A percentile compares a stretch with the other conserved stretches of the same genome.
These are phyloP conservation scores for Jatropha curcas DNA, from an alignment of 345 rosid genomes.

Conservation along the genomic window DNA sequence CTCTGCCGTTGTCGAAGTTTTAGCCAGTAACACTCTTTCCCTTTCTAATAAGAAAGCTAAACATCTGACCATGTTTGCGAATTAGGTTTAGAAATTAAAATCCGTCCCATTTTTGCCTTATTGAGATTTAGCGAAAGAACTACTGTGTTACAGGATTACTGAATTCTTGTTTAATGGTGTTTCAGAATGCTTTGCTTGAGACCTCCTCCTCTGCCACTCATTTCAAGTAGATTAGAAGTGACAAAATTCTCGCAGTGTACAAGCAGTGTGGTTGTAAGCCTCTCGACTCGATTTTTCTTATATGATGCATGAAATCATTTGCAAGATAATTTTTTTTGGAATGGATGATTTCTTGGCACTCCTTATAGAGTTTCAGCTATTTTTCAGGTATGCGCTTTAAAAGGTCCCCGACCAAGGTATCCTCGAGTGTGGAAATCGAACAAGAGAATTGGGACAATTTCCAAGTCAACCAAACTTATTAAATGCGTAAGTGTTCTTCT, in stretches of 20 bases:
- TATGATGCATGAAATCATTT: no score
- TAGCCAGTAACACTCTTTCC: neutral
- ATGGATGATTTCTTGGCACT: neutral
- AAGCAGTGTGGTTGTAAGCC: slow-evolving; percentile 55
- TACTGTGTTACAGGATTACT: neutral
- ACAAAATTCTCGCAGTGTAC: slow-evolving; percentile 20
- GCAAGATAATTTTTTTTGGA: neutral
- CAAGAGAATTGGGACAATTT: slow-evolving; percentile 70
- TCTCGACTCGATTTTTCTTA: no score
- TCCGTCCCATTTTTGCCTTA: no score
- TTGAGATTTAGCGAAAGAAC: neutral
- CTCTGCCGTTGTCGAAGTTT: neutral
- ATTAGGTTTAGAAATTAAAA: neutral
- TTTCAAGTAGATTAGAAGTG: slow-evolving; percentile 43
- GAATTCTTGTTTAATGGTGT: neutral
- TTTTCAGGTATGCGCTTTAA: slow-evolving; percentile 71
- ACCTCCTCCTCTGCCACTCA: slow-evolving; percentile 49
- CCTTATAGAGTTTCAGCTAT: neutral
- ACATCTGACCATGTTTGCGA: neutral
- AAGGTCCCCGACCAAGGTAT: slow-evolving; percentile 88
- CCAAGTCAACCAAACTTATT: slow-evolving; percentile 77
- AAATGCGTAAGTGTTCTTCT: slow-evolving; percentile 47
- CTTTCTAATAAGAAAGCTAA: neutral
- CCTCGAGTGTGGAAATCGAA: slow-evolving; percentile 91
- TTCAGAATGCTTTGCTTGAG: slow-evolving; percentile 62